Evolutionary conservation across 768 basidiomycete species (phyloP), one percentile per base, ranked within the genome.

Genomic region (Krasilnikovozyma curviuscula): DNA sequence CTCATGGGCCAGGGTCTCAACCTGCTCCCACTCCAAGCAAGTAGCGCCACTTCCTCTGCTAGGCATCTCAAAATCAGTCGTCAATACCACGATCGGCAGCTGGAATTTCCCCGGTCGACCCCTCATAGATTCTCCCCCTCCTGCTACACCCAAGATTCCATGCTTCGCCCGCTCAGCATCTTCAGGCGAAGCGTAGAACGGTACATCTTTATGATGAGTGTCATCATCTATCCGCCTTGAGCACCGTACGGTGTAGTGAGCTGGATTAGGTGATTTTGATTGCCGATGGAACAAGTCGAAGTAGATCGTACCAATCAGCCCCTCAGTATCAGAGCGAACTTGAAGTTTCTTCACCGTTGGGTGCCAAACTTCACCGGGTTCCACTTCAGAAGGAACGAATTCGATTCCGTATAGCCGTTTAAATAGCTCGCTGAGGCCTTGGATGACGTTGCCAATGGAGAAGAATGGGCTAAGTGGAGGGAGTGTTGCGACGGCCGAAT

Each of bases 221-320:
- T 98, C 93, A 51, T 93, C 78, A 56, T 98, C 93, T 2, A 82
- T 78, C 39, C 93, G 68, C 40, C 93, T 68, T 3, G 86, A 91
- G 66, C 93, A 97, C 3, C 88, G 75, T 23, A 98, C 86, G 6
- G 93, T 97, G 64, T 95, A 98, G 64, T 98, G 93, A 1, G 93
- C 93, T 0, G 93, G 88, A 3, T 88, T 85, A 40, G 76, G 74
- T 5, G 82, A 74, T 65, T 98, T 98, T 10, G 83, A 84, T 27
- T 70, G 67, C 35, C 93, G 70, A 1, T 77, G 72, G 62, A 88
- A 93, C 18, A 97, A 69, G 64, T 98, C 93, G 9, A 83, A 79
- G 60, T 89, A 98, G 61, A 98, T 81, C 75, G 83, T 84, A 1
- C 93, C 93, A 44, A 98, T 76, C 23, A 83, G 63, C 0, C 88